Percentiles rank a stretch among this genome's conserved stretches.
phyloP scores from a whole-genome alignment of 495 filamentous ascomycete species.

The Xylaria scruposa region DNA sequence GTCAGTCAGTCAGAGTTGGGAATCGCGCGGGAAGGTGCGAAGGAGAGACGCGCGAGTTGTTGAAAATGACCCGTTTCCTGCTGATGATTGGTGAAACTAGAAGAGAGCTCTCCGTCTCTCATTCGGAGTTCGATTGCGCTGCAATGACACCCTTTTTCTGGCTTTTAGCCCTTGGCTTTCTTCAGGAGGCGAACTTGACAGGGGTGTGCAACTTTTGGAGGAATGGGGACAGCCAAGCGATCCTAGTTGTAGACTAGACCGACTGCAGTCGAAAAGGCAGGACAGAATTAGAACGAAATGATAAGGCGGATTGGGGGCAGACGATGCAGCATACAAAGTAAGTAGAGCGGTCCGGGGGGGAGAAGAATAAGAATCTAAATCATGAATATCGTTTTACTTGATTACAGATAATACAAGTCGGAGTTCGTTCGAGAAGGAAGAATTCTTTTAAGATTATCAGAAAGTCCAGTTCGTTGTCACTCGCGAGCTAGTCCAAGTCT shows the following conservation, averaged over 20 bases:
- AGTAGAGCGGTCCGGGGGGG: background rate
- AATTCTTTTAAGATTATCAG: conserved; percentile 6
- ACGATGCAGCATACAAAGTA: conserved; percentile 1
- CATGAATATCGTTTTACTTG: background rate
- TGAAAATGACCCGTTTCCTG: background rate
- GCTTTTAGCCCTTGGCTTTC: conserved; percentile 22
- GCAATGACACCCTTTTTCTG: conserved; percentile 32
- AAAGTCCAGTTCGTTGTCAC: background rate
- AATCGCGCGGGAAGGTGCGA: background rate
- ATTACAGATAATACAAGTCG: background rate
- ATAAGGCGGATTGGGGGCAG: background rate
- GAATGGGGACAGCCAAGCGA: conserved; percentile 17
- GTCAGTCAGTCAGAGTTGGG: background rate
- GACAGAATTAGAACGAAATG: background rate
- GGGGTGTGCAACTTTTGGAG: conserved; percentile 13
- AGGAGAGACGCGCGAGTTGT: conserved; percentile 1
- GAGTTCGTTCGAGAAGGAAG: background rate
- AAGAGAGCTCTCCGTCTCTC: background rate
- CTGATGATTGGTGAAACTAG: conserved; percentile 17
- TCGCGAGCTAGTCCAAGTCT: background rate
- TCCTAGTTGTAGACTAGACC: conserved; percentile 21
- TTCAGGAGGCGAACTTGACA: conserved; percentile 30
- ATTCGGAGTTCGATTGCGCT: conserved; percentile 28
- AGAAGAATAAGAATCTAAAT: conserved; percentile 6
- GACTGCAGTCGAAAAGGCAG: background rate